Conservation (phyloP, 352 stramenopile genomes). For the Pythium dissimile region DNA sequence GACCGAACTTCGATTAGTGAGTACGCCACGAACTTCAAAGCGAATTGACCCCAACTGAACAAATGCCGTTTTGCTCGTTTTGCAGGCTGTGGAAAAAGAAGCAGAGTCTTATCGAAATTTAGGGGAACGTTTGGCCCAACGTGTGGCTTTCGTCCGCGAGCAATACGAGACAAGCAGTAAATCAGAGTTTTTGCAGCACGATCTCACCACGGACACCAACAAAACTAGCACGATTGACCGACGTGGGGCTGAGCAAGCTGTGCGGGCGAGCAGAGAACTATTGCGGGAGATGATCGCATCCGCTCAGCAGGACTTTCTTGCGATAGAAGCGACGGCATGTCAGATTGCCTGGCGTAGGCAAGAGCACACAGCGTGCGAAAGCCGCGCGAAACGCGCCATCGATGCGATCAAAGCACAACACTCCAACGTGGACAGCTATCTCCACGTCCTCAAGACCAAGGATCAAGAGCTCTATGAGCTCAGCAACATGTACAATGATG, state of each 20-base stretch:
- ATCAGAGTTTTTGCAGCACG: conserved; percentile 4
- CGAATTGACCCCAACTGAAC: background rate
- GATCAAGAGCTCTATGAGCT: conserved; percentile 22
- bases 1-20: conserved; percentile 27
- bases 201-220: background rate
- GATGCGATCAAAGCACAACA: conserved; percentile 9
- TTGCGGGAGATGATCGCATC: conserved; percentile 9
- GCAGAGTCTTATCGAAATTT: conserved; percentile 11
- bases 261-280: conserved; percentile 2
- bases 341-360: conserved; percentile 34
- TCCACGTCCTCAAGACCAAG: conserved; percentile 19
- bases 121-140: conserved; percentile 1
- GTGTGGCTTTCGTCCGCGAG: conserved; percentile 14
- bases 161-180: conserved; percentile 1
- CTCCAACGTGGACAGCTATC: conserved; percentile 16
- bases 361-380: conserved; percentile 22
- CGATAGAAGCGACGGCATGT: conserved; percentile 23
- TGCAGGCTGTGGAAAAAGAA: conserved; percentile 19
- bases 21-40: background rate
- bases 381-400: conserved; percentile 21
- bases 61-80: background rate
- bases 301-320: conserved; percentile 17
- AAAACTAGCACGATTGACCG: conserved; percentile 4
- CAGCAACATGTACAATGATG: background rate
- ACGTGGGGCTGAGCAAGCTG: background rate